Evolutionary conservation across 2,329 filamentous ascomycete genomes (phyloP).

Genomic region (Fusarium sp.): DNA sequence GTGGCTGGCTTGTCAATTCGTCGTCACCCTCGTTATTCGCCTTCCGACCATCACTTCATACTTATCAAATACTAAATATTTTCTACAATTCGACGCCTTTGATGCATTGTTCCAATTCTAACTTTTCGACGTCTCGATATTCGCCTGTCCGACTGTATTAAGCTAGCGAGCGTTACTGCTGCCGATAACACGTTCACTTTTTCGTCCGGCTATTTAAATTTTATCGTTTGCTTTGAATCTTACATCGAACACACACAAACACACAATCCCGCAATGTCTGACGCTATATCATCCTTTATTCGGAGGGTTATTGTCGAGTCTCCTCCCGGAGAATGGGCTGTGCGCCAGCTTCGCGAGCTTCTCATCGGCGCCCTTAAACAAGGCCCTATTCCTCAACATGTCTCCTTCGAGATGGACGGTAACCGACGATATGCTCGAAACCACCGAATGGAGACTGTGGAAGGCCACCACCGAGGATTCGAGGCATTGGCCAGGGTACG

Average conservation of each 20-base stretch:
- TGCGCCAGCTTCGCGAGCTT: constrained; percentile 82
- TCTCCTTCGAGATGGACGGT: constrained; percentile 99
- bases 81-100: constrained; percentile 10
- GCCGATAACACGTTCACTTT: constrained; percentile 41
- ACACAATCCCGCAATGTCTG: constrained; percentile 60
- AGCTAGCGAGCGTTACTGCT: constrained; percentile 19
- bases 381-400: constrained; percentile 91
- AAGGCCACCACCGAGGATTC: constrained; percentile 95
- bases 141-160: constrained; percentile 9
- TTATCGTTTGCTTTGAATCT: constrained; percentile 17
- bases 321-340: constrained; percentile 91
- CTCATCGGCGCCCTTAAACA: constrained; percentile 90
- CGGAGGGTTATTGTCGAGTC: constrained; percentile 83
- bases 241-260: constrained; percentile 2
- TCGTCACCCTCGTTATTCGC: constrained; percentile 44
- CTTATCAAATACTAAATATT: constrained; percentile 27
- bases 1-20: constrained; percentile 46
- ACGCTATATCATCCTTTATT: constrained; percentile 64
- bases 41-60: constrained; percentile 25
- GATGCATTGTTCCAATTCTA: constrained; percentile 9
- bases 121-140: constrained; percentile 11
- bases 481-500: constrained; percentile 89
- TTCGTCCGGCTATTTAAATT: constrained; percentile 18
- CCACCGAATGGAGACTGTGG: constrained; percentile 94
- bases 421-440: constrained; percentile 92